These are phyloP conservation scores for Ogataea dorogensis DNA, from an alignment of 805 yeast genomes.

Conservation along the genomic window DNA sequence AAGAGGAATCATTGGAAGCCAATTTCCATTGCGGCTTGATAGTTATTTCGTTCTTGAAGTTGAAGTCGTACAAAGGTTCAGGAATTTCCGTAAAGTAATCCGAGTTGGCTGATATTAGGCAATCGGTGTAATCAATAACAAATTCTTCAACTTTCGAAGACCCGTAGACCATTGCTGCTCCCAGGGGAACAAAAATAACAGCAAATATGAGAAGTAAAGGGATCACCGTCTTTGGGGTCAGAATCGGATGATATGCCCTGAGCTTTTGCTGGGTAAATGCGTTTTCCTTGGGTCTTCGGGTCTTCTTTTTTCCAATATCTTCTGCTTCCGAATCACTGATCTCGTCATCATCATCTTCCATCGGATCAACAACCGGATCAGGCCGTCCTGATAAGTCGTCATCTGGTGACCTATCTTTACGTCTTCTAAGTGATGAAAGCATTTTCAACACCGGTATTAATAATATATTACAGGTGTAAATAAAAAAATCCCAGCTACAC, in stretches of 20 bases:
- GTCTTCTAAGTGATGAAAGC: slow-evolving; percentile 18
- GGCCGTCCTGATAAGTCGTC: slow-evolving; percentile 12
- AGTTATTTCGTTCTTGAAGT: slow-evolving; percentile 48
- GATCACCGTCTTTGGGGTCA: slow-evolving; percentile 88
- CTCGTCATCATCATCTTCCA: slow-evolving; percentile 39
- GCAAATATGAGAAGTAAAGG: slow-evolving; percentile 77
- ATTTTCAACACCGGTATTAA: slow-evolving; percentile 3
- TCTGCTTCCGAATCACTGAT: slow-evolving; percentile 44
- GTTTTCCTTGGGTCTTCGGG: slow-evolving; percentile 63
- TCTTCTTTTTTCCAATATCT: slow-evolving; percentile 41
- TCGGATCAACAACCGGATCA: slow-evolving; percentile 13
- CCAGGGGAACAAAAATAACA: slow-evolving; percentile 85
- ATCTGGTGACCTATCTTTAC: slow-evolving; percentile 16
- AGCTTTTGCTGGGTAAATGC: slow-evolving; percentile 57
- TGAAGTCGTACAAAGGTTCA: slow-evolving; percentile 48
- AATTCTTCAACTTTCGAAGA: slow-evolving; percentile 74
- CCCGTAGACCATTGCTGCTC: slow-evolving; percentile 79
- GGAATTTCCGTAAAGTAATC: slow-evolving; percentile 57
- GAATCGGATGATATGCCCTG: slow-evolving; percentile 67
- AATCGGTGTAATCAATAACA: slow-evolving; percentile 71
- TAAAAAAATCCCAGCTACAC: not conserved
- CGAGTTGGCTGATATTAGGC: slow-evolving; percentile 49
- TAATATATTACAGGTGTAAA: slow-evolving; percentile 2
- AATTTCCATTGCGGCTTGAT: slow-evolving; percentile 67
- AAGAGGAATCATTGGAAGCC: slow-evolving; percentile 38